Conservation (phyloP, 106 monocot species). For the Dendrobium nobile region DNA sequence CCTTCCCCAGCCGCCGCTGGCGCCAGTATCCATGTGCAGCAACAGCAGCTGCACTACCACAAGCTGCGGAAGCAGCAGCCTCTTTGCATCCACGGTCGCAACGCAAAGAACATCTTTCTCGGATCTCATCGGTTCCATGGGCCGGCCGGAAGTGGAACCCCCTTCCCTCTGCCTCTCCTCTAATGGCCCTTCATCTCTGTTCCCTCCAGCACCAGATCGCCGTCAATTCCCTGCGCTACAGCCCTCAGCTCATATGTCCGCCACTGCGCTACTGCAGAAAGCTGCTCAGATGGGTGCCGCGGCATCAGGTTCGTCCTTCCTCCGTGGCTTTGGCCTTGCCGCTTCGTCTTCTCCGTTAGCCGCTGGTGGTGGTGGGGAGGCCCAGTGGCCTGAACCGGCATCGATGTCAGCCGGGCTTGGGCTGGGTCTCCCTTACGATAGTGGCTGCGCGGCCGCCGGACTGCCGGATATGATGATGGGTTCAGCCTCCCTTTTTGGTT, state of each 20-base stretch:
- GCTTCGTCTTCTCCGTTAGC: constrained; percentile 4
- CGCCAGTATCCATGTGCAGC: neutral
- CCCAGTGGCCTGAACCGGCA: neutral
- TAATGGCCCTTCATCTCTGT: neutral
- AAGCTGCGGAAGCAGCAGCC: neutral
- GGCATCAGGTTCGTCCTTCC: constrained; percentile 2
- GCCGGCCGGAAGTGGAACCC: neutral
- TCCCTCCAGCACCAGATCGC: neutral
- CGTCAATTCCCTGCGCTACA: neutral
- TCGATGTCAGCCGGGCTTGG: constrained; percentile 10
- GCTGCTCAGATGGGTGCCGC: constrained; percentile 23
- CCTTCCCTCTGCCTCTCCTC: constrained; percentile 10
- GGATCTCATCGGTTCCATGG: neutral
- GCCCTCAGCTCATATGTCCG: constrained; percentile 13
- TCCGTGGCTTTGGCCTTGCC: constrained; percentile 14
- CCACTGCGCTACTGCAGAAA: constrained; percentile 25
- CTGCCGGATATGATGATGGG: constrained; percentile 15
- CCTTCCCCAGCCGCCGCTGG: neutral
- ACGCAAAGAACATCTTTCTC: constrained; percentile 2
- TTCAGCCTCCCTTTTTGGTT: constrained; percentile 9
- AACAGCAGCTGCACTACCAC: neutral
- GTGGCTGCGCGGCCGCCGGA: neutral
- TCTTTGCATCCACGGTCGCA: constrained; percentile 1
- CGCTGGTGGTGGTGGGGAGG: neutral
- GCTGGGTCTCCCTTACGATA: constrained; percentile 13